Conservation (phyloP, 345 rosid species). For the Ceriops tagal region DNA sequence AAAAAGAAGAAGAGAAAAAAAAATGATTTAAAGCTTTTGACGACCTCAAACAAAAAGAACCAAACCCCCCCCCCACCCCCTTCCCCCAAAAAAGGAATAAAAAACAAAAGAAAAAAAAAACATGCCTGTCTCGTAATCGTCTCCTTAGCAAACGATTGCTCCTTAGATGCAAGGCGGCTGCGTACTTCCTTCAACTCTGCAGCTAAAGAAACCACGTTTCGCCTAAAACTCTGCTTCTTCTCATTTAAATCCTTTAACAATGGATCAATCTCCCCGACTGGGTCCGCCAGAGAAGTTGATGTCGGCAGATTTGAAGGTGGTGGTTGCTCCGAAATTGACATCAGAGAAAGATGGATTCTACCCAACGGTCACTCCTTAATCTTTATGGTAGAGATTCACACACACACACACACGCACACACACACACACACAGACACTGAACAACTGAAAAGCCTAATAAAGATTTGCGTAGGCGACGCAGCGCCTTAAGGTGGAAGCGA, state of each 20-base stretch:
- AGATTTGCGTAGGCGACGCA: slow-evolving; percentile 4
- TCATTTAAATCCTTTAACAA: slow-evolving; percentile 79
- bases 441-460: not conserved
- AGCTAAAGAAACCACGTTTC: slow-evolving; percentile 81
- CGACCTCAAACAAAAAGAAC: not conserved
- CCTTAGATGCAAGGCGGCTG: slow-evolving; percentile 60
- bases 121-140: slow-evolving; percentile 65
- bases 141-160: slow-evolving; percentile 68
- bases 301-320: slow-evolving; percentile 13
- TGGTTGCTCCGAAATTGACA: slow-evolving; percentile 39
- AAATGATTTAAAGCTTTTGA: too few species aligned
- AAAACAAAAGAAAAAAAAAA: slow-evolving; percentile 4
- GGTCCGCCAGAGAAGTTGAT: slow-evolving; percentile 14
- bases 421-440: slow-evolving; percentile 6
- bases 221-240: slow-evolving; percentile 80
- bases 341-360: slow-evolving; percentile 16
- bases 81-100: slow-evolving; percentile 8
- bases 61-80: not conserved
- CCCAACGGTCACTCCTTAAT: slow-evolving; percentile 4
- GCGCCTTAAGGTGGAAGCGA: slow-evolving; percentile 21
- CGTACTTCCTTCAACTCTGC: slow-evolving; percentile 80
- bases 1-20: too few species aligned
- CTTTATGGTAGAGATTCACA: slow-evolving; percentile 9
- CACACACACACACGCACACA: slow-evolving; percentile 13
- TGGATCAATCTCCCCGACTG: slow-evolving; percentile 60